Evolutionary conservation across 805 yeast species (phyloP).

Genomic region (Schwanniomyces yamadae): DNA sequence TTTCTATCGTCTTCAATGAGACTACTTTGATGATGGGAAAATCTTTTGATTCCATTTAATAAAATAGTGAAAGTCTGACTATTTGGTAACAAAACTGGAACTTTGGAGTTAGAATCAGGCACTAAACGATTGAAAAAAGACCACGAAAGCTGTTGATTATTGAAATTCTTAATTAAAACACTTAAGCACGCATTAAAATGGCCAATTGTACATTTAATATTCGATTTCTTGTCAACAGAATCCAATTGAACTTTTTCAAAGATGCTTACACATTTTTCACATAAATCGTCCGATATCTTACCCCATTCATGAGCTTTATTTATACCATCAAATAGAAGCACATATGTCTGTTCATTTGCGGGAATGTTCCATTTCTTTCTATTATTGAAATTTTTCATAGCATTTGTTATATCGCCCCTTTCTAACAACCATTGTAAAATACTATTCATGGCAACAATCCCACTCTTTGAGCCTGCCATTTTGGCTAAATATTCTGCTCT

Average conservation of each 20-base stretch:
- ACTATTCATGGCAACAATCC: constrained; percentile 63
- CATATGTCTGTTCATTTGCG: constrained; percentile 45
- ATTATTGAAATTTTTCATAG: constrained; percentile 50
- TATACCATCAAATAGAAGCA: constrained; percentile 36
- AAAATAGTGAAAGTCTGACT: constrained; percentile 39
- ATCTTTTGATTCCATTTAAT: constrained; percentile 32
- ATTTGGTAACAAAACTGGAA: constrained; percentile 23
- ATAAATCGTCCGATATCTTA: constrained; percentile 16
- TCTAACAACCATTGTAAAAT: constrained; percentile 50
- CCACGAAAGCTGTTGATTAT: constrained; percentile 37
- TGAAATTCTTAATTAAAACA: constrained; percentile 33
- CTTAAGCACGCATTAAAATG: constrained; percentile 40
- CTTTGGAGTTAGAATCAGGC: constrained; percentile 14
- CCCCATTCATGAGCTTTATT: constrained; percentile 36
- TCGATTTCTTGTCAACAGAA: constrained; percentile 1
- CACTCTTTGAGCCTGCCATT: constrained; percentile 45
- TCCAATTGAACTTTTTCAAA: constrained; percentile 17
- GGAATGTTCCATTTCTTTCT: constrained; percentile 63
- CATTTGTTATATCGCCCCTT: constrained; percentile 44
- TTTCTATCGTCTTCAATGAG: constrained; percentile 11
- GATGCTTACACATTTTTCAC: constrained; percentile 19
- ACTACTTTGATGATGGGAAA: constrained; percentile 14
- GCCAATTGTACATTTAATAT: constrained; percentile 18
- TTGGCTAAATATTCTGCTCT: constrained; percentile 56
- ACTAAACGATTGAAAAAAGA: constrained; percentile 29